These are phyloP conservation scores for Phalaenopsis equestris DNA, from an alignment of 106 monocot species.

Conservation along the genomic window DNA sequence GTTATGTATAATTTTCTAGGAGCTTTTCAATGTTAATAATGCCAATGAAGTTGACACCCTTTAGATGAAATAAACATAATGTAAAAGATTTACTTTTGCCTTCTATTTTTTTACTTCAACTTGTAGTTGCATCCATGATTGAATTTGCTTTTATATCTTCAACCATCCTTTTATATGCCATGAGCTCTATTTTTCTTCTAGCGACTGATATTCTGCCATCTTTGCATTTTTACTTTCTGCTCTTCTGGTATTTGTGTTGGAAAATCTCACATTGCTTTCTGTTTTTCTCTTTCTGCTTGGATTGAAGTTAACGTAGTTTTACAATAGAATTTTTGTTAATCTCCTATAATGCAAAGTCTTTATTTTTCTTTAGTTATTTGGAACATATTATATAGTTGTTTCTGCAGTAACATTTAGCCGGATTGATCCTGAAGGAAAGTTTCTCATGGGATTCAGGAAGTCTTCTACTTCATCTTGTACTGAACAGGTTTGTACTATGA, in stretches of 20 bases:
- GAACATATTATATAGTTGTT: constrained; percentile 5
- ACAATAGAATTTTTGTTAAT: neutral
- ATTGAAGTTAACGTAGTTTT: neutral
- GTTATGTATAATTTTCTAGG: neutral
- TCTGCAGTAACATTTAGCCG: constrained; percentile 95
- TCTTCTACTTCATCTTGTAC: constrained; percentile 34
- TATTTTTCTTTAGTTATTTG: neutral
- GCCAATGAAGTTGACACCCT: neutral
- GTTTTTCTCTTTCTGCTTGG: neutral
- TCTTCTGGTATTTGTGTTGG: neutral
- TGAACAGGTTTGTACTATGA: constrained; percentile 46
- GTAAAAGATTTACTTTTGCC: neutral
- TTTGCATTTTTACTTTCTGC: neutral
- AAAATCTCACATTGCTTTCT: neutral
- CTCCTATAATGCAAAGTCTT: neutral
- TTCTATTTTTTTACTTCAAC: neutral
- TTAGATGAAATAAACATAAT: neutral
- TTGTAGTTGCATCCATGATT: neutral
- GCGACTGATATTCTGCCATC: neutral
- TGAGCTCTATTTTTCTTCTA: neutral
- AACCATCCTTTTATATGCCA: neutral
- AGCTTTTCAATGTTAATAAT: neutral
- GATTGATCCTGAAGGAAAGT: constrained; percentile 89
- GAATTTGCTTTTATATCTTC: neutral
- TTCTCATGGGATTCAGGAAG: constrained; percentile 96